phyloP scores from a whole-genome alignment of 441 rosid species.

The Cnidoscolus chayamansa region DNA sequence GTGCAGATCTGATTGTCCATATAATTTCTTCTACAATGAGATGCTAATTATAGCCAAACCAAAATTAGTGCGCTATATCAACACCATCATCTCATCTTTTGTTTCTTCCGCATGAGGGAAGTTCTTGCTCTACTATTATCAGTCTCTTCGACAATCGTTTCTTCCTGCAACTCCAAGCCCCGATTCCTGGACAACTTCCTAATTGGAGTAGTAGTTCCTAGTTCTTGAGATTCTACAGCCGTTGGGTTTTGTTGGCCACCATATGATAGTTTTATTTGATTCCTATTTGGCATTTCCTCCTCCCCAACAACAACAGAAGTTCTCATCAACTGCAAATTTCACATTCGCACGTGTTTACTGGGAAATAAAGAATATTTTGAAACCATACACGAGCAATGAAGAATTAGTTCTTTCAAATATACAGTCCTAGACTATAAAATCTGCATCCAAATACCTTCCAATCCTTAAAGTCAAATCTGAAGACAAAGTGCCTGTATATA shows the following conservation, averaged over 20 bases:
- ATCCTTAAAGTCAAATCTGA: conserved; percentile 63
- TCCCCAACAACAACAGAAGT: conserved; percentile 34
- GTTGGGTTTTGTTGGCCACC: conserved; percentile 13
- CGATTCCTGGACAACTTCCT: conserved; percentile 38
- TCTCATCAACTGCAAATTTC: conserved; percentile 35
- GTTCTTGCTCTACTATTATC: conserved; percentile 4
- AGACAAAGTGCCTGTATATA: conserved; percentile 54
- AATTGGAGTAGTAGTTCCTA: conserved; percentile 29
- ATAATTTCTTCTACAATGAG: no score
- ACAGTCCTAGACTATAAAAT: neutral
- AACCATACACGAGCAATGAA: neutral
- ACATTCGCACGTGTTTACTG: neutral
- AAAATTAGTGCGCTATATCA: neutral
- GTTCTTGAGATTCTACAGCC: conserved; percentile 22
- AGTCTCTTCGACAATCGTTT: conserved; percentile 30
- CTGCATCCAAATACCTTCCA: conserved; percentile 49
- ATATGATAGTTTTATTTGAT: conserved; percentile 20
- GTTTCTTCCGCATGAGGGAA: conserved; percentile 17
- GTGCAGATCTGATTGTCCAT: no score
- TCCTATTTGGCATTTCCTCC: conserved; percentile 52
- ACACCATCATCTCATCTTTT: conserved; percentile 9
- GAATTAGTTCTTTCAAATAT: neutral
- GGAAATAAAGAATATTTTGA: neutral
- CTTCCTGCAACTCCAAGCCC: conserved; percentile 32
- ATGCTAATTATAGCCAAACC: no score